Evolutionary conservation across 2,329 filamentous ascomycete genomes (phyloP), one percentile per base, ranked within the genome.

Genomic region (Torrubiella hemipterigena): DNA sequence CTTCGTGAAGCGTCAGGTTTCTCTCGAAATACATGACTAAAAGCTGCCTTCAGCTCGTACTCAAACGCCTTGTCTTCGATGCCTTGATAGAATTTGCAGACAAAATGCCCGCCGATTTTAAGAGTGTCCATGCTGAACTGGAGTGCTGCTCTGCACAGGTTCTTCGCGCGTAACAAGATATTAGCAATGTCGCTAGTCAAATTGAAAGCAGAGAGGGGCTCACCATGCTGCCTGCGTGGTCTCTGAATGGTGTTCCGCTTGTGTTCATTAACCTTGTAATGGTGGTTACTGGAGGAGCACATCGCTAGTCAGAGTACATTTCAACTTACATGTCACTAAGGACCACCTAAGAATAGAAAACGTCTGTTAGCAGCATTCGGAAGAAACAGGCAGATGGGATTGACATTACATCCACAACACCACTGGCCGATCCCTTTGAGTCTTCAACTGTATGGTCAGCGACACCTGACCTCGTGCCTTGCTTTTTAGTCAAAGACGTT

Each of bases 281-380:
- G 91, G 42, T 86, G 85, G 73, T 91, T 81, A 89, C 79, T 93
- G 73, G n/a, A n/a, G n/a, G n/a, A n/a, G n/a, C n/a, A n/a, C n/a
- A n/a, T n/a, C n/a, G n/a, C n/a, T n/a, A n/a, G n/a, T n/a, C n/a
- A n/a, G n/a, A n/a, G n/a, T n/a, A n/a, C n/a, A n/a, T n/a, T n/a
- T n/a, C n/a, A n/a, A n/a, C 89, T 74, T 78, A 98, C 91, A 98
- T 98, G 72, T 98, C 91, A 75, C 85, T 94, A 52, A 98, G 65
- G 52, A 98, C 84, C 51, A 98, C 74, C 69, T 75, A 39, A n/a
- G n/a, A n/a, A n/a, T n/a, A n/a, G n/a, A n/a, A n/a, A n/a, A n/a
- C n/a, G n/a, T n/a, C n/a, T n/a, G n/a, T n/a, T n/a, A n/a, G n/a
- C n/a, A n/a, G n/a, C n/a, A n/a, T n/a, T n/a, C n/a, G n/a, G n/a